Evolutionary conservation across 129 eudicot genomes (phyloP), one percentile per base, ranked within the genome.

Genomic region (Centaurea solstitialis): DNA sequence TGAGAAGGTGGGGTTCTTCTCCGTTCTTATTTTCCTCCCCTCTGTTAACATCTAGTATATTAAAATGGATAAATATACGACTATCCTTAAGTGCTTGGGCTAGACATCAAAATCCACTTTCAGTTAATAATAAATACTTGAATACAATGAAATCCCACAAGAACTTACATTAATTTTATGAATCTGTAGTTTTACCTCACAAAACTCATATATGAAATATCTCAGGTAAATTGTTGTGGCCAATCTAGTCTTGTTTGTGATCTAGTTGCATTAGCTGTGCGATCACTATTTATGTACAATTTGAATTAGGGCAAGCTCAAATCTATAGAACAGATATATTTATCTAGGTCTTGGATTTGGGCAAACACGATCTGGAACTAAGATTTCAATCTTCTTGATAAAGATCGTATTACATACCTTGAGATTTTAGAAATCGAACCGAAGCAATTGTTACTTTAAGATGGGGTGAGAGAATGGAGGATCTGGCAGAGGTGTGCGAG

Each of bases 321-420:
- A 17, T 17, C 4, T 15, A 6, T 53, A 53, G 62, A 53, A 53
- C 7, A n/a, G n/a, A n/a, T n/a, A n/a, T n/a, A n/a, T n/a, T n/a
- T n/a, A n/a, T 53, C 62, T 53, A 53, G 21, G 62, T 18, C 21
- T 53, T 53, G 62, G 17, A 53, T 53, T 53, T 53, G 62, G 62
- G 62, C 3, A 15, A 13, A 18, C 24, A 33, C 17, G 6, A 5
- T 70, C 12, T 30, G 45, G 73, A 70, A 15, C 20, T n/a, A 9
- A 70, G 74, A 35, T 70, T 28, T n/a, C 20, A 70, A 70, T 70
- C 21, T 70, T 70, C 9, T 30, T 30, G 74, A 70, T 70, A 70
- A 28, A 30, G 33, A 70, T 26, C 47, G 35, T 33, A 13, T 17
- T 70, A 70, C 74, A 17, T 70, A 70, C 74, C 74, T 35, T 70